phyloP scores from a whole-genome alignment of 2,329 filamentous ascomycete genomes.

The Aspergillus transmontanensis region DNA sequence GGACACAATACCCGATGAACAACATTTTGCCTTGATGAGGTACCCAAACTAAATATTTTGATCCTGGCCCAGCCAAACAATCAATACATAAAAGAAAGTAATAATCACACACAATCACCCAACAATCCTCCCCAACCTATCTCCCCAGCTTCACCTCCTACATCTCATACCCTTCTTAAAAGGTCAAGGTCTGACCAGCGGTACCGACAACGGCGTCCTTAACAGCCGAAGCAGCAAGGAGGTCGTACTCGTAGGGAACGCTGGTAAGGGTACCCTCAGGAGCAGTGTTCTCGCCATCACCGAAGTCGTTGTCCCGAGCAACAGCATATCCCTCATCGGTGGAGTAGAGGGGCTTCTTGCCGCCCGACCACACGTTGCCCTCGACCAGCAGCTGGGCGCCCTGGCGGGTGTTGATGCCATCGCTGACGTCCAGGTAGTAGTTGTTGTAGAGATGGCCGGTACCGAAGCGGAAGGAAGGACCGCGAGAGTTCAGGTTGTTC shows the following conservation, averaged over 20 bases:
- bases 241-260: slow-evolving; percentile 58
- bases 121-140: not conserved
- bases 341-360: slow-evolving; percentile 51
- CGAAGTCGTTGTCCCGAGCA: slow-evolving; percentile 50
- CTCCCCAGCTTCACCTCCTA: not conserved
- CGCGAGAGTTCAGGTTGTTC: slow-evolving; percentile 65
- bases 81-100: not conserved
- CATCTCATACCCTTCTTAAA: slow-evolving; percentile 20
- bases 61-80: not conserved
- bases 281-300: slow-evolving; percentile 52
- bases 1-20: not conserved
- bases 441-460: slow-evolving; percentile 65
- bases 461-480: slow-evolving; percentile 66
- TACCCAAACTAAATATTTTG: not conserved
- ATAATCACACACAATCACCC: not conserved
- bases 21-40: slow-evolving; percentile 1
- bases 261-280: slow-evolving; percentile 53
- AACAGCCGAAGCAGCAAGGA: slow-evolving; percentile 54
- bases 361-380: slow-evolving; percentile 55
- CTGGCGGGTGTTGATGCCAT: slow-evolving; percentile 60
- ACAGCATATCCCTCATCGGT: slow-evolving; percentile 50
- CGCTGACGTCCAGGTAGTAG: slow-evolving; percentile 49
- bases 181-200: slow-evolving; percentile 38
- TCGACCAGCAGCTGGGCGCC: slow-evolving; percentile 63
- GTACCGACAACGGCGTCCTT: slow-evolving; percentile 46